These are phyloP conservation scores for Colletotrichum abscissum DNA, from an alignment of 2,329 filamentous ascomycete genomes.

Conservation along the genomic window DNA sequence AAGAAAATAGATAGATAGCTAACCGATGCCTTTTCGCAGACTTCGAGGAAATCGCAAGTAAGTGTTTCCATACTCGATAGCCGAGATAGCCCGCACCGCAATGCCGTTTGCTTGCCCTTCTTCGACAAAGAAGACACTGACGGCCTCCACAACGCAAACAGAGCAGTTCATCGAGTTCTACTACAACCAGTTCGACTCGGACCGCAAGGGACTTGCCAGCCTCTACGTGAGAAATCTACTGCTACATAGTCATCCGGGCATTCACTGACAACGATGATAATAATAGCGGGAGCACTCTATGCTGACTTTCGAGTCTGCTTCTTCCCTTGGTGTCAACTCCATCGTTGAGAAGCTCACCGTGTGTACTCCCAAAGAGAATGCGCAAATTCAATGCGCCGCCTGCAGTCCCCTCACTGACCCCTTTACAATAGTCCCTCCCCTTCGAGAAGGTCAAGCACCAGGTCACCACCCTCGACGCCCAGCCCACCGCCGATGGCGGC, in stretches of 20 bases:
- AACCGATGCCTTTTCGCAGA: constrained; percentile 43
- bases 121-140: constrained; percentile 16
- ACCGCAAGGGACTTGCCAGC: constrained; percentile 71
- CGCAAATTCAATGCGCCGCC: not conserved
- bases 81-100: not conserved
- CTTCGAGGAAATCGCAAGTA: constrained; percentile 61
- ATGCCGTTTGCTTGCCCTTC: not conserved
- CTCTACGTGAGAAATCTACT: constrained; percentile 79
- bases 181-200: constrained; percentile 86
- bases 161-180: constrained; percentile 92
- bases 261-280: not conserved
- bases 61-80: constrained; percentile 39
- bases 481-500: constrained; percentile 77
- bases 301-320: constrained; percentile 88
- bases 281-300: constrained; percentile 83
- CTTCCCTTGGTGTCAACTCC: constrained; percentile 68
- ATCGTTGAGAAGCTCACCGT: constrained; percentile 89
- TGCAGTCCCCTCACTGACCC: constrained; percentile 12
- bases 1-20: not conserved
- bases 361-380: constrained; percentile 45
- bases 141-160: constrained; percentile 48
- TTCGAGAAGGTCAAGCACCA: constrained; percentile 86
- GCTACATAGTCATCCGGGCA: not conserved
- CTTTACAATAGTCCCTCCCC: constrained; percentile 62
- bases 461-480: constrained; percentile 82